phyloP scores from a whole-genome alignment of 2,329 filamentous ascomycete genomes.

The Chalaropsis thielavioides region DNA sequence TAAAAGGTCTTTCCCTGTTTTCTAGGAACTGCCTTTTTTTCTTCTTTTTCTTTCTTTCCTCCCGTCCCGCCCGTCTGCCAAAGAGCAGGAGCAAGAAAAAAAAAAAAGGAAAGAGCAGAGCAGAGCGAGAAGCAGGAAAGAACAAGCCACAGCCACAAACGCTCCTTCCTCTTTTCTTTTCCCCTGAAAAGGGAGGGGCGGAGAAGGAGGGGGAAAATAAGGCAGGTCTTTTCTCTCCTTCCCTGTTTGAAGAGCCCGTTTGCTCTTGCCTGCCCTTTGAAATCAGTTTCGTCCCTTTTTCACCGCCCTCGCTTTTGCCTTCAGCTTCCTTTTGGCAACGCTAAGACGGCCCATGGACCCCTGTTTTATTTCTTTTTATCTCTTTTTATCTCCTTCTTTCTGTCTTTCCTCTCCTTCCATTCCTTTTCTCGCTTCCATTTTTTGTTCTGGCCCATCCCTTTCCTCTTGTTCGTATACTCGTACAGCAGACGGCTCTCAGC shows the following conservation, averaged over 20 bases:
- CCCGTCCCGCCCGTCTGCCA: neutral
- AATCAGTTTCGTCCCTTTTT: neutral
- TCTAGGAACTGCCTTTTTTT: no score
- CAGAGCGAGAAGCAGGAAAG: neutral
- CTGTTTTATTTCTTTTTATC: neutral
- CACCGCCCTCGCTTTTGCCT: neutral
- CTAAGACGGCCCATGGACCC: neutral
- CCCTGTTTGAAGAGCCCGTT: neutral
- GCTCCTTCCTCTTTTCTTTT: neutral
- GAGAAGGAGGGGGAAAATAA: neutral
- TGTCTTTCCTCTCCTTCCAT: neutral
- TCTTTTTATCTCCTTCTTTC: neutral
- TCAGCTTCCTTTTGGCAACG: neutral
- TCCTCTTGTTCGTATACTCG: neutral
- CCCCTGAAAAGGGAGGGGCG: neutral
- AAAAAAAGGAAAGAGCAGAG: neutral
- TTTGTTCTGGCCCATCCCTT: neutral
- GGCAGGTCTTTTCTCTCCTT: neutral
- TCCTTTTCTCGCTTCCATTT: neutral
- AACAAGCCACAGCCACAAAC: constrained; percentile 6
- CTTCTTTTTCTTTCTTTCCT: no score
- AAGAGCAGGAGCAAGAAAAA: neutral
- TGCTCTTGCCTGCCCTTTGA: neutral
- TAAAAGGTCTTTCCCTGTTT: no score
- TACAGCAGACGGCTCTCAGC: neutral